These are phyloP conservation scores for Tremella mesenterica DNA, from an alignment of 768 basidiomycete species.

Conservation along the genomic window DNA sequence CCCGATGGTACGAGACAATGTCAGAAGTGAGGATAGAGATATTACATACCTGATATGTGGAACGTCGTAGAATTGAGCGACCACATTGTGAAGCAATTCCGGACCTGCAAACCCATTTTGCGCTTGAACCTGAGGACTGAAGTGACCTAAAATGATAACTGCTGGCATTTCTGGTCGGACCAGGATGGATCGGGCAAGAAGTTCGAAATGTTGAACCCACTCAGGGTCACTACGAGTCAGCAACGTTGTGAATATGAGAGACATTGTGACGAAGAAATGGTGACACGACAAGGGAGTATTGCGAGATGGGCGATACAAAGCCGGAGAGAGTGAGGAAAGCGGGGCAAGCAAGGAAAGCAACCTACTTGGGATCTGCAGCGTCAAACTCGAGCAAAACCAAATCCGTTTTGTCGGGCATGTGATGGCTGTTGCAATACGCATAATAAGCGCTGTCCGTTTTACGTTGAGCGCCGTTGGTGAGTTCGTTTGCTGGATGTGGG, in stretches of 20 bases:
- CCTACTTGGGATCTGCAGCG: conserved; percentile 76
- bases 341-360: conserved; percentile 16
- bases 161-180: conserved; percentile 84
- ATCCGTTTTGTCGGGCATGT: conserved; percentile 88
- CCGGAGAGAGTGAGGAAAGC: not conserved
- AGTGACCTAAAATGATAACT: conserved; percentile 89
- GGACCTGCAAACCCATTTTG: conserved; percentile 77
- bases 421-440: conserved; percentile 84
- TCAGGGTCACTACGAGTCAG: conserved; percentile 53
- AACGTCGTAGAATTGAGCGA: conserved; percentile 95
- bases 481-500: conserved; percentile 92
- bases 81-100: conserved; percentile 77
- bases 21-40: too few species aligned
- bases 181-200: conserved; percentile 83
- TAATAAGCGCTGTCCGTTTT: conserved; percentile 90
- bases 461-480: conserved; percentile 94
- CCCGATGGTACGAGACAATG: not conserved
- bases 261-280: too few species aligned
- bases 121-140: conserved; percentile 73
- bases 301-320: not conserved
- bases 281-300: not conserved
- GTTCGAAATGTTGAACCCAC: conserved; percentile 76
- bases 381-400: conserved; percentile 93
- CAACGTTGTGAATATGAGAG: too few species aligned
- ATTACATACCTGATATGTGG: conserved; percentile 65